Evolutionary conservation across 2,329 filamentous ascomycete genomes (phyloP).

Genomic region (Juglanconis sp.): DNA sequence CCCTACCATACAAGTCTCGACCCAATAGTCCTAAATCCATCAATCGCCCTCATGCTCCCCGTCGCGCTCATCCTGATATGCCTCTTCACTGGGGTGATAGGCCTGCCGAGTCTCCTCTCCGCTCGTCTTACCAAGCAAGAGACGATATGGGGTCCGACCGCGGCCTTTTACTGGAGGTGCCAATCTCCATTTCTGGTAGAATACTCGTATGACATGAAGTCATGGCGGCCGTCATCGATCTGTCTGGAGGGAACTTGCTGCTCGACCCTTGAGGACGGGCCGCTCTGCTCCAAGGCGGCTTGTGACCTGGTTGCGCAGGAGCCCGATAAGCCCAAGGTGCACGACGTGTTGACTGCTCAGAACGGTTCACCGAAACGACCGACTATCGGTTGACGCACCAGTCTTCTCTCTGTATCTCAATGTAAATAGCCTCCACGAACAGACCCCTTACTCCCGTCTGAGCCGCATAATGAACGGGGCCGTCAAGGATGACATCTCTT

Average conservation of each 20-base stretch:
- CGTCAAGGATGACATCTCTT: no score
- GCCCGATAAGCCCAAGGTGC: neutral
- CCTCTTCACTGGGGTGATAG: neutral
- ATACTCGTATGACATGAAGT: neutral
- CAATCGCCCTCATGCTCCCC: neutral
- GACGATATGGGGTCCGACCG: neutral
- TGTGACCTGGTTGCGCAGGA: neutral
- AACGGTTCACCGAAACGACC: no score
- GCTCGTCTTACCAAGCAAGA: neutral
- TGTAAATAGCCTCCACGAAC: no score
- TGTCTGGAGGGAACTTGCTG: slow-evolving; percentile 1
- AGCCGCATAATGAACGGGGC: no score
- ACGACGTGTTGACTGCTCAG: no score
- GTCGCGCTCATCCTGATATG: neutral
- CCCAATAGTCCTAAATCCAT: no score
- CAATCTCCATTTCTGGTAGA: neutral
- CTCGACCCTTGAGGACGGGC: neutral
- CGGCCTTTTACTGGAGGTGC: slow-evolving; percentile 6
- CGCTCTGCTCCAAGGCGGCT: neutral
- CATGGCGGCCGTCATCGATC: neutral
- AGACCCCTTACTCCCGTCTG: no score
- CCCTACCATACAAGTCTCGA: neutral
- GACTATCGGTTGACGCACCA: no score
- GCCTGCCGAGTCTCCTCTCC: neutral
- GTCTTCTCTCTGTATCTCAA: no score